A percentile compares a stretch with the other conserved stretches of the same genome.
Evolutionary conservation across 371 early-diverging fungal species (phyloP).

Genomic region (Chytridiales sp.): DNA sequence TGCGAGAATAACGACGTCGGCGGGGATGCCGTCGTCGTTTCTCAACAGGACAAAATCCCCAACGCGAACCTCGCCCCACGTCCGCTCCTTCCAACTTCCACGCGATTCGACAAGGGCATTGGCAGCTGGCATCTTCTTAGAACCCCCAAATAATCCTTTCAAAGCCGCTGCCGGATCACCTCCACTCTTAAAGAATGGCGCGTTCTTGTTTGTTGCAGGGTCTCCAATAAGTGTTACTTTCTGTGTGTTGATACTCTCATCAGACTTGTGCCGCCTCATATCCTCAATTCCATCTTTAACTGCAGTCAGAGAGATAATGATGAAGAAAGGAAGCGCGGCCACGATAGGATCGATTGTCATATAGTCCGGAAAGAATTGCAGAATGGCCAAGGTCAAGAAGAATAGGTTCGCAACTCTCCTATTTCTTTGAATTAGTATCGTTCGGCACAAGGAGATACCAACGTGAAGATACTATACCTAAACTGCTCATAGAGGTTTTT

Average conservation of each 20-base stretch:
- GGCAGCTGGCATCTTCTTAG: background rate
- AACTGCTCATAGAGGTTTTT: constrained; percentile 97
- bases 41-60: constrained; percentile 88
- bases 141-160: background rate
- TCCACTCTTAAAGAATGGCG: constrained; percentile 17
- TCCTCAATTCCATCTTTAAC: constrained; percentile 96
- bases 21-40: constrained; percentile 92
- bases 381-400: constrained; percentile 82
- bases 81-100: constrained; percentile 18
- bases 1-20: constrained; percentile 86
- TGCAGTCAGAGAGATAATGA: constrained; percentile 80
- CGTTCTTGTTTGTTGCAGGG: constrained; percentile 27
- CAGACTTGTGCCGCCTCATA: constrained; percentile 82
- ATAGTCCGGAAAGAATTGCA: constrained; percentile 73
- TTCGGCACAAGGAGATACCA: background rate
- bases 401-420: constrained; percentile 89
- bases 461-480: constrained; percentile 43
- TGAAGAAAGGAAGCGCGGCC: constrained; percentile 79
- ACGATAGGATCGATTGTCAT: constrained; percentile 70
- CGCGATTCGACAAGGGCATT: too few relatives aligned
- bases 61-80: constrained; percentile 85
- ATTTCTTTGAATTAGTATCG: background rate
- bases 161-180: background rate
- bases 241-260: constrained; percentile 48
- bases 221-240: background rate